These are phyloP conservation scores for Penicillium decumbens DNA, from an alignment of 2,329 filamentous ascomycete species.

Conservation along the genomic window DNA sequence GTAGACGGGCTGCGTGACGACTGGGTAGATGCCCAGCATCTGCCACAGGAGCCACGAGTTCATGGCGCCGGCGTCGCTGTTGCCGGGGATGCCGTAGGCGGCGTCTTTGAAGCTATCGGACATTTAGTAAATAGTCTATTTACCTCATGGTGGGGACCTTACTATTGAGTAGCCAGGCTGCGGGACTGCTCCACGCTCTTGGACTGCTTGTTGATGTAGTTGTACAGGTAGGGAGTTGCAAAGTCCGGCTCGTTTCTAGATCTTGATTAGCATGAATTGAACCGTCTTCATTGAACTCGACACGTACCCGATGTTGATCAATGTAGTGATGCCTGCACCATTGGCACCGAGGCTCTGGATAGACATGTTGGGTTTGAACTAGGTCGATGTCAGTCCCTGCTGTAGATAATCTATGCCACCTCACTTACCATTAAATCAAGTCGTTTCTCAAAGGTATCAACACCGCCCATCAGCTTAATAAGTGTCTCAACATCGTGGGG, in stretches of 20 bases:
- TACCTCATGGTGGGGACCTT: background rate
- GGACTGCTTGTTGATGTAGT: slow-evolving; percentile 62
- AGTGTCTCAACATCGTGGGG: slow-evolving; percentile 60
- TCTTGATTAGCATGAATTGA: background rate
- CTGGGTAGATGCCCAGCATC: slow-evolving; percentile 48
- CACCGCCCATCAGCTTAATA: slow-evolving; percentile 52
- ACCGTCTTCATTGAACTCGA: background rate
- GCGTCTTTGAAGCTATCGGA: slow-evolving; percentile 49
- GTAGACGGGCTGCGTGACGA: slow-evolving; percentile 48
- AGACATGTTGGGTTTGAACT: slow-evolving; percentile 43
- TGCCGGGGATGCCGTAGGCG: slow-evolving; percentile 59
- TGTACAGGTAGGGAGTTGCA: slow-evolving; percentile 64
- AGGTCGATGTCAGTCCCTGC: background rate
- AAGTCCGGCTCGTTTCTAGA: slow-evolving; percentile 65
- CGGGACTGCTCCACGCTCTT: slow-evolving; percentile 58
- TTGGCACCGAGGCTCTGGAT: slow-evolving; percentile 30
- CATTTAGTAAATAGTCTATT: background rate
- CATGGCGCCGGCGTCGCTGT: slow-evolving; percentile 59
- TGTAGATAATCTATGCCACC: background rate
- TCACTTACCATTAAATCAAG: slow-evolving; percentile 51
- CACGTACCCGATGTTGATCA: slow-evolving; percentile 51
- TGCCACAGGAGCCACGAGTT: slow-evolving; percentile 51
- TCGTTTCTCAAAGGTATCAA: slow-evolving; percentile 51
- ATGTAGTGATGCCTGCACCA: slow-evolving; percentile 41
- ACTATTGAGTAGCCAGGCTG: slow-evolving; percentile 53